phyloP scores from a whole-genome alignment of 352 stramenopile species.

The Phytophthora crassamura region DNA sequence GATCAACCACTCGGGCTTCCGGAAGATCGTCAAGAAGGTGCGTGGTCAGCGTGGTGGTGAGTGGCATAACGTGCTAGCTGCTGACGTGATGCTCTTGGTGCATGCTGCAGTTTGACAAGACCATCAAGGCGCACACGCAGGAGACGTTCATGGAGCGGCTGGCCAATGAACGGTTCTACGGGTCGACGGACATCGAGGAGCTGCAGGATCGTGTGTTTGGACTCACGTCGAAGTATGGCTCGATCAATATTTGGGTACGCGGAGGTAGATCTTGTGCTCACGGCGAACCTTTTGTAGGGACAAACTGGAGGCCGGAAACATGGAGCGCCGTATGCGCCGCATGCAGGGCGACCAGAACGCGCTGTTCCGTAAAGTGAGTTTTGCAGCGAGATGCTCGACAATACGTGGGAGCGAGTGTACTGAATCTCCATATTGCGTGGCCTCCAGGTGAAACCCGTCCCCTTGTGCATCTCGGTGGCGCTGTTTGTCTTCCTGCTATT shows the following conservation, averaged over 20 bases:
- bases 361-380: slow-evolving; percentile 75
- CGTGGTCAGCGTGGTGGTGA: not conserved
- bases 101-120: slow-evolving; percentile 90
- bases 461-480: slow-evolving; percentile 70
- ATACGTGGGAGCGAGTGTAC: slow-evolving; percentile 1
- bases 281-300: slow-evolving; percentile 46
- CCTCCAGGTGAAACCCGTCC: slow-evolving; percentile 78
- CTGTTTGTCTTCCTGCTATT: slow-evolving; percentile 81
- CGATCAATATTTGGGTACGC: not conserved
- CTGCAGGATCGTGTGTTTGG: slow-evolving; percentile 82
- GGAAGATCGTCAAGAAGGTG: slow-evolving; percentile 95
- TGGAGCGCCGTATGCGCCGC: slow-evolving; percentile 82
- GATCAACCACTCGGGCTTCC: slow-evolving; percentile 93
- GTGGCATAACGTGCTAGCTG: not conserved
- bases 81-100: not conserved
- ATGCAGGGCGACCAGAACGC: slow-evolving; percentile 88
- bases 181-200: slow-evolving; percentile 76
- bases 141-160: slow-evolving; percentile 86
- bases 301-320: slow-evolving; percentile 89
- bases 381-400: slow-evolving; percentile 10
- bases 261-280: slow-evolving; percentile 8
- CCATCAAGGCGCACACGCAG: slow-evolving; percentile 70
- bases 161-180: slow-evolving; percentile 80
- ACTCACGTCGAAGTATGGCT: slow-evolving; percentile 77
- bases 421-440: slow-evolving; percentile 14